Evolutionary conservation across 2,329 filamentous ascomycete genomes (phyloP).

Genomic region (Emericellopsis atlantica): DNA sequence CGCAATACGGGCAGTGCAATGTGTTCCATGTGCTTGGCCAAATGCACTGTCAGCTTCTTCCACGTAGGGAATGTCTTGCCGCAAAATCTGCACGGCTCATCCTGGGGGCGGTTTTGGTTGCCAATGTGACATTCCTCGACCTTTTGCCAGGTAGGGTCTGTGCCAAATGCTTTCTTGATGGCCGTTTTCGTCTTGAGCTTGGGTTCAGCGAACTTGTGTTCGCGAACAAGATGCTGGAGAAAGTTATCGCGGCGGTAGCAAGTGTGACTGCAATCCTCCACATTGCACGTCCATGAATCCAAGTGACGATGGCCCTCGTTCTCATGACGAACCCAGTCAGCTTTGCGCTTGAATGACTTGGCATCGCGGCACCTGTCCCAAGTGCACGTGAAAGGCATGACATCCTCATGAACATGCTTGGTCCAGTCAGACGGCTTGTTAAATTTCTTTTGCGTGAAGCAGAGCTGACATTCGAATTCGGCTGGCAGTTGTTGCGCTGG

Average conservation of each 20-base stretch:
- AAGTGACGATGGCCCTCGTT: conserved; percentile 83
- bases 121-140: conserved; percentile 68
- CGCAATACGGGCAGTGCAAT: conserved; percentile 71
- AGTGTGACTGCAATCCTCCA: conserved; percentile 66
- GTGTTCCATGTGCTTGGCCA: conserved; percentile 90
- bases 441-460: conserved; percentile 75
- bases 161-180: conserved; percentile 42
- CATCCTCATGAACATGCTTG: conserved; percentile 88
- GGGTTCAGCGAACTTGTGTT: conserved; percentile 78
- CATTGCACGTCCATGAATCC: conserved; percentile 82
- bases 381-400: conserved; percentile 87
- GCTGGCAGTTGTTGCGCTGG: conserved; percentile 67
- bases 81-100: conserved; percentile 82
- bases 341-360: conserved; percentile 90
- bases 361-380: conserved; percentile 72
- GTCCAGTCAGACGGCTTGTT: conserved; percentile 93
- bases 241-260: conserved; percentile 91
- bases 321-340: conserved; percentile 90
- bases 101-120: conserved; percentile 49
- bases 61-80: conserved; percentile 68
- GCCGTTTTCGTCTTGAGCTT: conserved; percentile 64
- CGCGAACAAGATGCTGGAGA: conserved; percentile 79
- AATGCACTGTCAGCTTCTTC: conserved; percentile 90
- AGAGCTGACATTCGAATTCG: conserved; percentile 81
- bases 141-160: conserved; percentile 61